Evolutionary conservation across 1,284 basidiomycete genomes (phyloP), one percentile per base, ranked within the genome.

Genomic region (Ceratobasidium sp.): DNA sequence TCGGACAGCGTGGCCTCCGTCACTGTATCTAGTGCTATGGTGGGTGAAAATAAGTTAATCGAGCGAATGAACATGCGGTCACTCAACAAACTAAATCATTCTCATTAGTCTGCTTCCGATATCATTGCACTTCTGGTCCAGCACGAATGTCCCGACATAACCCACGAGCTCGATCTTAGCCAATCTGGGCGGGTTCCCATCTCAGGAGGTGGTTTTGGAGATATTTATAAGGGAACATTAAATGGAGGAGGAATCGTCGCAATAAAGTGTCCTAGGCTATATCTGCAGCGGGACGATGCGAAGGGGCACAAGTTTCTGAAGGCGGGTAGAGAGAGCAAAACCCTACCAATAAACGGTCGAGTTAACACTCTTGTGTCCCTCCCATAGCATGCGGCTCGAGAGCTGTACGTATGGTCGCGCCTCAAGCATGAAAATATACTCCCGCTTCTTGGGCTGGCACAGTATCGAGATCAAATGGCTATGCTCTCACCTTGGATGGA

Each of bases 401-500:
- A 74, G 20, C 41, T 74, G 4, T 64, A 50, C 27, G 52, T 10
- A 0, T 74, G 71, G 71, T 65, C 60, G 20, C 41, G 35, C 20
- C 35, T 64, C 16, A 65, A 62, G 23, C 71, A 74, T n/a, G 23
- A 44, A 10, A 74, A 74, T 27, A 23, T 74, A 6, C 48, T 62
- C 1, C 33, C 12, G 30, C 50, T 74, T 18, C 35, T 64, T 20
- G 71, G 71, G 2, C 44, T 74, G 1, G 46, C 59, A 3, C 50
- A 50, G 3, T 64, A 65, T 44, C 59, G 48, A 35, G 55, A 18
- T 2, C 46, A 48, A 1, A 16, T 65, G 3, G 71, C 30, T 10
- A 74, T 74, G 71, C 23, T 74, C 30, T 74, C 60, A 3, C 46
- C 59, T 16, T 74, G 60, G 71, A 74, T 74, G 59, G 60, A 65